Base-by-base conservation (phyloP, 2,329 filamentous ascomycete genomes). In the Zasmidium citrigriseum region DNA sequence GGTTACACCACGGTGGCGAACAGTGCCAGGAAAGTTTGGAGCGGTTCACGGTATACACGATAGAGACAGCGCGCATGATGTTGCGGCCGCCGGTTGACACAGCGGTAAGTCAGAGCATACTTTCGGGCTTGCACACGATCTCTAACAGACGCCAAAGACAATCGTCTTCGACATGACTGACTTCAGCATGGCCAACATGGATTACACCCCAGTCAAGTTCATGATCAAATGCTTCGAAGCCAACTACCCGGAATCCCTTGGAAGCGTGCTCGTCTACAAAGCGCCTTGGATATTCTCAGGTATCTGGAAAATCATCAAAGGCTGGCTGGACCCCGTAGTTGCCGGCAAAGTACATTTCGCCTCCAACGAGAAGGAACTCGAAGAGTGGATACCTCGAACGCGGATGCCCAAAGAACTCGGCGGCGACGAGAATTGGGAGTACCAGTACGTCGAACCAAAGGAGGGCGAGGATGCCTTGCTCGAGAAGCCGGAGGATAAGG, bases 141-240 rank as follows among this genome's bases (percentile, higher is more conserved):
- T 9, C 25, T 48, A 14, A 62, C 29, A 34, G 23, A 23, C 27
- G 23, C 23, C 58, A 21, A 60, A 96, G 90, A 95, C 90, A 45
- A 86, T 99, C 63, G 78, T 99, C 48, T 99, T 99, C 71, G 95
- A 99, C 74, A 93, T 99, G 91, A 96, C 90, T 7, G 86, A 88
- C 62, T 98, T 98, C 74, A 90, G 89, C 18, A 82, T 98, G 78
- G 89, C 93, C 16, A 99, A 99, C 76, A 98, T 99, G 95, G 95
- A 99, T 75, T 98, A 98, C 74, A 86, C 90, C 0, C 93, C 95
- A 1, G 91, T 99, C 57, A 99, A 96, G 71, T 99, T 98, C 78
- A 97, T 99, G 89, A 97, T 99, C 76, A 96, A 96, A 76, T 96
- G 93, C 75, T 99, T 99, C 72, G 95, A 99, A 78, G 95, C 95